Base-by-base conservation (phyloP, 83 land plant genomes). In the Picea abies region DNA sequence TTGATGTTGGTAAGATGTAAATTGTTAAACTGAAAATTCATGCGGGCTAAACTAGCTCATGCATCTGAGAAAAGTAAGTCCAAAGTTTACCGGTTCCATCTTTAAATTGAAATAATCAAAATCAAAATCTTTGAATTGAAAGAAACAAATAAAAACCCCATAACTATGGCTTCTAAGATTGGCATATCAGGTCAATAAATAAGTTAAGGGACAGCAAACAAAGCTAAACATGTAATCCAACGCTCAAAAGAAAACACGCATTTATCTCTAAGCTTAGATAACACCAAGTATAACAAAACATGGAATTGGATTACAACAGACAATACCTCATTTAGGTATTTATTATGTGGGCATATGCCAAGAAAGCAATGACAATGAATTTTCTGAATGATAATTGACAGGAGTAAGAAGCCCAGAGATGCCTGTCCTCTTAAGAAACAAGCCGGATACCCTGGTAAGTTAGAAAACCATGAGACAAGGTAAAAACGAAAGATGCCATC, bases 271-370 rank as follows among this genome's bases (percentile, higher is more conserved):
- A 6, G 60, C 4, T 44, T 49, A 22, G 58, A 47, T 52, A 73
- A 22, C 58, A n/a, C 4, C 4, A 11, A 39, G 11, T 9, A 47
- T 44, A 73, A 73, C 77, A 73, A 25, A 73, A 47, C 16, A 47
- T 22, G 77, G 26, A 22, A 47, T 41, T 25, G 22, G 47, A 73
- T 23, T 73, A 73, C 39, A 73, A 73, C 77, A 73, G 58, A 73
- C 4, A 41, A 73, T 73, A 47, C 58, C 77, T 47, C 77, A 44
- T 44, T 20, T 47, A 23, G 22, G 11, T 73, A 73, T 73, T 73
- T 73, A 73, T 73, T 73, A 73, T 41, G 44, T 73, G 47, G 12
- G 77, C 77, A 73, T 41, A 47, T 73, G 77, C 77, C 77, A 73
- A 73, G 56, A 22, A 44, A 73, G 77, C 77, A 73, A 73, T 73